These are phyloP conservation scores for Colletotrichum chlorophyti DNA, from an alignment of 2,329 filamentous ascomycete genomes.

Conservation along the genomic window DNA sequence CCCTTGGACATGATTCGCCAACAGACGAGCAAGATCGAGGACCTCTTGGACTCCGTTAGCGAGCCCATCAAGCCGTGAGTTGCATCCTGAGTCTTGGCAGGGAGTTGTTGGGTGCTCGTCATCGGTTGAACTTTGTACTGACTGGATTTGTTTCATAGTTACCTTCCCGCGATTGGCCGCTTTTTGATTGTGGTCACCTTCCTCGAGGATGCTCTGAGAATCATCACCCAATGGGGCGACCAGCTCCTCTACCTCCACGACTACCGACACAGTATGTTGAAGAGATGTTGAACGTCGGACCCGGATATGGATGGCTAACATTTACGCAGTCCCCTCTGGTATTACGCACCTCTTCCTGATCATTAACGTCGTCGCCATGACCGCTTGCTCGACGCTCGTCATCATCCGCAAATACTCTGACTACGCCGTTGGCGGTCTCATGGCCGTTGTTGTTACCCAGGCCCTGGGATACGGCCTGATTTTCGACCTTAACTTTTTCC, in stretches of 20 bases:
- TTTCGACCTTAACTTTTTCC: constrained; percentile 99
- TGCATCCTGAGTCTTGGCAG: constrained; percentile 36
- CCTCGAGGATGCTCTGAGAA: constrained; percentile 93
- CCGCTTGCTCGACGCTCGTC: constrained; percentile 80
- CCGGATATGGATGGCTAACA: constrained; percentile 15
- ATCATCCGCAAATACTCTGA: constrained; percentile 93
- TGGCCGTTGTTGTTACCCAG: constrained; percentile 90
- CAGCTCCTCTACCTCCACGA: constrained; percentile 93
- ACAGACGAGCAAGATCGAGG: constrained; percentile 98
- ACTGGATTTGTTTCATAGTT: constrained; percentile 60
- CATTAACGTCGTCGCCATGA: constrained; percentile 88
- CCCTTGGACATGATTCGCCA: constrained; percentile 88
- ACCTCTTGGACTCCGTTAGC: constrained; percentile 83
- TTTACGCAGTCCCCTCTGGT: constrained; percentile 76
- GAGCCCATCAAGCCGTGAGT: constrained; percentile 94
- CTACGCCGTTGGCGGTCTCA: constrained; percentile 88
- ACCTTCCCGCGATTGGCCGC: constrained; percentile 92
- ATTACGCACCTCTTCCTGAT: constrained; percentile 94
- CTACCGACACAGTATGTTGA: constrained; percentile 86
- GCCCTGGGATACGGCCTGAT: constrained; percentile 96
- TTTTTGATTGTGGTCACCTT: constrained; percentile 99
- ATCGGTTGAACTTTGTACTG: constrained; percentile 26
- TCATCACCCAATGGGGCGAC: constrained; percentile 96
- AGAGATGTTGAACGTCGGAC: neutral
- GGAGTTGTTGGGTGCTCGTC: constrained; percentile 8